phyloP scores from a whole-genome alignment of 2,329 filamentous ascomycete species.

The Nigrograna mackinnonii region DNA sequence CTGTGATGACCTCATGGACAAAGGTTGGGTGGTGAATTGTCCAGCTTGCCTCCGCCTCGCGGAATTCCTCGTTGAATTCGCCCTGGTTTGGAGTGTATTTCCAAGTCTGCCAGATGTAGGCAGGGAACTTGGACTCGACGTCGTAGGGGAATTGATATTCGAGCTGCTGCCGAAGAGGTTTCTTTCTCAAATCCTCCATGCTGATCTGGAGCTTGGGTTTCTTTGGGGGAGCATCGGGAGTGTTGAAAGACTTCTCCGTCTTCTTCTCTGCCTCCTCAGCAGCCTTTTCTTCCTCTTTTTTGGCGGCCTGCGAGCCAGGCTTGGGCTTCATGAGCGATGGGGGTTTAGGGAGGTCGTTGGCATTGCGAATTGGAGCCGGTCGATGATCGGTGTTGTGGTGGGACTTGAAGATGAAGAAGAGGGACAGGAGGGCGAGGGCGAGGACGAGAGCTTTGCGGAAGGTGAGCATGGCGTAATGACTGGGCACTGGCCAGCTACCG shows the following conservation, averaged over 20 bases:
- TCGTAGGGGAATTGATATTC: conserved; percentile 95
- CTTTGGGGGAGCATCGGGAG: conserved; percentile 35
- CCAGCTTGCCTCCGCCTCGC: conserved; percentile 88
- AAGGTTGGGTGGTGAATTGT: conserved; percentile 85
- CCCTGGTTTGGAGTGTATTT: conserved; percentile 79
- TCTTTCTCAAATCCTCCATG: conserved; percentile 70
- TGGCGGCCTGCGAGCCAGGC: conserved; percentile 16
- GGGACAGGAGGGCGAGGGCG: conserved; percentile 68
- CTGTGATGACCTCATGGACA: conserved; percentile 96
- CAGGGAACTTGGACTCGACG: conserved; percentile 84
- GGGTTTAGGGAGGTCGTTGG: conserved; percentile 39
- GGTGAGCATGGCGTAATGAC: conserved; percentile 68
- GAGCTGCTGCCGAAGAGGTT: conserved; percentile 78
- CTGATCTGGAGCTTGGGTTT: conserved; percentile 61
- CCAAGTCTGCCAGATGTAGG: conserved; percentile 99
- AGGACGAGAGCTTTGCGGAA: conserved; percentile 75
- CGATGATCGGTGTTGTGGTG: conserved; percentile 48
- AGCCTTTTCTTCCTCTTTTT: conserved; percentile 18
- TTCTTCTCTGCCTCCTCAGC: conserved; percentile 9
- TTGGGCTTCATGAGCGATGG: conserved; percentile 35
- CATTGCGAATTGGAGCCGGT: conserved; percentile 35
- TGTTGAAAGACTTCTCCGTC: conserved; percentile 29
- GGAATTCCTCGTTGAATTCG: conserved; percentile 74
- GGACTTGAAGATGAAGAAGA: conserved; percentile 71
- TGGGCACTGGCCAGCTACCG: conserved; percentile 6